Evolutionary conservation across 805 yeast species (phyloP), one percentile per base, ranked within the genome.

Genomic region (Saturnispora bothae): DNA sequence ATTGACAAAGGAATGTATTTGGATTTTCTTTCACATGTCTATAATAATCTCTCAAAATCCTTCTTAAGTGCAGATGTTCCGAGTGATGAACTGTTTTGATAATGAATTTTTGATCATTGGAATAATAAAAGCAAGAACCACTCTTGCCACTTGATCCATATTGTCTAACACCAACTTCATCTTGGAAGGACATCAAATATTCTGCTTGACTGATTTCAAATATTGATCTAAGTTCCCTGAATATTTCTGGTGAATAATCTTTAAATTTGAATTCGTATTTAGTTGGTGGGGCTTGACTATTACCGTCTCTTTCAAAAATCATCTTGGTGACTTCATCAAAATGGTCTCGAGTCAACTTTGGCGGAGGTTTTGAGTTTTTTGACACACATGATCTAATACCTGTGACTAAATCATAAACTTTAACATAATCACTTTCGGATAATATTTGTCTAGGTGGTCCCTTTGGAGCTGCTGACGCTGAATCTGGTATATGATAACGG

Each of bases 191-290:
- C 49, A 89, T 78, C 39, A 92, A 66, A 57, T 94, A 92, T 57
- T 94, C 98, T 1, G 96, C 97, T 3, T 95, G 95, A 52, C 92
- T 97, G 21, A 92, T 68, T 12, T 88, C 86, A 63, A 94, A 92
- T 30, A 75, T 53, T 5, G 73, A 64, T 38, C 98, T 66, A 39
- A 92, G 62, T 48, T 84, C 94, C 31, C 97, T 66, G 57, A 92
- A 92, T 4, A 92, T 96, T 57, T 80, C 84, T 0, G 99, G 99
- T 16, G 86, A 72, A 60, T 92, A 92, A 57, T 92, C 99, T 61
- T 92, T 92, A 60, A 92, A 92, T 58, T 89, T 89, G 67, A 92
- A 92, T 48, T 88, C 96, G 60, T 88, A 88, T 56, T 83, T 85
- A 0, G 96, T 82, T 0, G 95, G 84, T 0, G 97, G 97, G 0